Percentiles rank a stretch among this genome's conserved stretches.
Conservation (phyloP, 2,329 filamentous ascomycete species). For the Karstenula rhodostoma region DNA sequence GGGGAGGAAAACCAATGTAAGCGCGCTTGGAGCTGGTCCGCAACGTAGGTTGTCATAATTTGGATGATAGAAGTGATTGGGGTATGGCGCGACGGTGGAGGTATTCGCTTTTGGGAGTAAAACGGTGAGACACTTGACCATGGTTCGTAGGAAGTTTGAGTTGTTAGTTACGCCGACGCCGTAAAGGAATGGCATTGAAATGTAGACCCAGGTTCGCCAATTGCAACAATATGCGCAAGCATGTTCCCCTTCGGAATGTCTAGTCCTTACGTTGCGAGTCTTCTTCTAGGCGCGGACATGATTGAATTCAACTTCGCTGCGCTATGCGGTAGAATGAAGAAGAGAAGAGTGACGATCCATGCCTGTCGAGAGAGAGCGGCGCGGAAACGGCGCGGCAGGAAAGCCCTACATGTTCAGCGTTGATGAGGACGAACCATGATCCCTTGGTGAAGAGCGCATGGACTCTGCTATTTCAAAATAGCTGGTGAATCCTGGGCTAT, state of each 20-base stretch:
- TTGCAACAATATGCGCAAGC: too few relatives aligned
- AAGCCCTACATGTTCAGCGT: constrained; percentile 1
- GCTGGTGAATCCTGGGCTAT: not conserved
- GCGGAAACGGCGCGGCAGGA: not conserved
- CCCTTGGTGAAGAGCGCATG: not conserved
- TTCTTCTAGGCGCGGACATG: too few relatives aligned
- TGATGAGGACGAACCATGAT: not conserved
- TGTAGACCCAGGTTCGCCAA: too few relatives aligned
- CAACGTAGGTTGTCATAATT: not conserved
- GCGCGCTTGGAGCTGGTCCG: not conserved
- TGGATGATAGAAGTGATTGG: not conserved
- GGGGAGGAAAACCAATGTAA: too few relatives aligned
- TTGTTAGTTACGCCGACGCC: not conserved
- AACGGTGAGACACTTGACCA: constrained; percentile 1
- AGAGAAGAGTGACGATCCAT: too few relatives aligned
- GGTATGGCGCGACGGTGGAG: not conserved
- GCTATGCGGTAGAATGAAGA: too few relatives aligned
- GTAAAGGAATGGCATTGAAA: not conserved
- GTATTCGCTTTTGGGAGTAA: not conserved
- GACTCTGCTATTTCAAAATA: too few relatives aligned
- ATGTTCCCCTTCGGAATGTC: too few relatives aligned
- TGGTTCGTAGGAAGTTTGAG: not conserved
- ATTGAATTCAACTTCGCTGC: too few relatives aligned
- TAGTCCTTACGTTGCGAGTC: too few relatives aligned
- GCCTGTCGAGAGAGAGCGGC: not conserved